phyloP scores from a whole-genome alignment of 2,329 filamentous ascomycete genomes.

The Clonostachys rhizophaga region DNA sequence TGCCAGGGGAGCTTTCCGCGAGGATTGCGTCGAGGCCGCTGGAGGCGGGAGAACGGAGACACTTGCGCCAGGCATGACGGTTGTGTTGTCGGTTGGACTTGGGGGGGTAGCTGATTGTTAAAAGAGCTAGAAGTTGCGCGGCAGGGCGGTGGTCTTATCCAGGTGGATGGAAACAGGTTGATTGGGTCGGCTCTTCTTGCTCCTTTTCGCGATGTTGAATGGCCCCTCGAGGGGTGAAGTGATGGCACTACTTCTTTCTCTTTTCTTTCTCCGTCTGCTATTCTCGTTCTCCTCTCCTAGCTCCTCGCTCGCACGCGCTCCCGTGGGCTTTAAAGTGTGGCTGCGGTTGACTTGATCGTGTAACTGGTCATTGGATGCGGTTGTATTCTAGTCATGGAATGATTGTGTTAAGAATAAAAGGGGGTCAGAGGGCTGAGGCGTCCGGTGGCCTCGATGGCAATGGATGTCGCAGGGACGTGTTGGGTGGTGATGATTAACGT shows the following conservation, averaged over 20 bases:
- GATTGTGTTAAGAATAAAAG: constrained; percentile 26
- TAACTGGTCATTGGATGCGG: constrained; percentile 47
- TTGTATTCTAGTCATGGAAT: constrained; percentile 35
- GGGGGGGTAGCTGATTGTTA: constrained; percentile 1
- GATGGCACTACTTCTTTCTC: not conserved
- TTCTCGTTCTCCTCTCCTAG: constrained; percentile 31
- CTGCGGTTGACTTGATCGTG: constrained; percentile 45
- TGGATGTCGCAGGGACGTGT: not conserved
- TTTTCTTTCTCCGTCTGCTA: constrained; percentile 7
- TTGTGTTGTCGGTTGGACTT: constrained; percentile 22
- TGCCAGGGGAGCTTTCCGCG: constrained; percentile 70
- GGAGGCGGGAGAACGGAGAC: constrained; percentile 61
- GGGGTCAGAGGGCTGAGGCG: constrained; percentile 16
- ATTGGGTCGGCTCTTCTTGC: too few relatives aligned
- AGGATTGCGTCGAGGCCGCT: constrained; percentile 63
- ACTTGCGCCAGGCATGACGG: constrained; percentile 66
- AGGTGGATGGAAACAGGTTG: not conserved
- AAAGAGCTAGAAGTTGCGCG: too few relatives aligned
- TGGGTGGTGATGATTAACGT: constrained; percentile 2
- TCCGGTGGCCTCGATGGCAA: constrained; percentile 15
- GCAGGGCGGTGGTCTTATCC: not conserved
- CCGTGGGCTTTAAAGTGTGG: constrained; percentile 70
- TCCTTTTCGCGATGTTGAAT: not conserved
- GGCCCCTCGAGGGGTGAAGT: constrained; percentile 1
- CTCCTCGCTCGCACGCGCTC: constrained; percentile 58